Evolutionary conservation across 208 protist species (phyloP), one percentile per base, ranked within the genome.

Genomic region (Leishmania tarentolae): DNA sequence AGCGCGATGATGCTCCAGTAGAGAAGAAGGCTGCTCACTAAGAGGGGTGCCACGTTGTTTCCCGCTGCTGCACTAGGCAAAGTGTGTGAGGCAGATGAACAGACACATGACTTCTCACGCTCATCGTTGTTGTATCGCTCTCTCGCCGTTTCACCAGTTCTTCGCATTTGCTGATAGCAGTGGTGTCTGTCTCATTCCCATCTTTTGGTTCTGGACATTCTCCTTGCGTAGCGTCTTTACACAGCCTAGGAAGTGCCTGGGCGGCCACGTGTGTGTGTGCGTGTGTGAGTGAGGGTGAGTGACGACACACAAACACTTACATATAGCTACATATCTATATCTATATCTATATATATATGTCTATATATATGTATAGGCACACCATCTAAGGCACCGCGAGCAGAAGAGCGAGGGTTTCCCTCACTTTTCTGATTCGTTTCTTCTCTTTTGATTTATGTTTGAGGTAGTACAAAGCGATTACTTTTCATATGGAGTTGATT

Each of bases 11-110:
- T 28, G 87, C 82, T 5, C 85, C 87, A 17, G 87, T 84, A 47
- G 91, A 87, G 56, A 89, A 94, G 79, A 94, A 93, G 87, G 86
- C 89, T 40, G 84, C 86, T 50, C 91, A 96, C 76, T 96, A 92
- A 90, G 40, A 40, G n/a, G 28, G 19, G 42, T 42, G 47, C 24
- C 63, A 11, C 44, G n/a, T 28, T 42, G 47, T 63, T 52, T 7
- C 35, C 66, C 6, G 28, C 50, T 47, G 2, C 56, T 50, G 6
- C 57, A 83, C 19, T 42, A 79, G 56, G 59, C 35, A 59, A 28
- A 57, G 52, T 53, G 46, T 74, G n/a, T 56, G 42, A 65, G 57
- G n/a, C n/a, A n/a, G 69, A 53, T 52, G 70, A 63, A 1, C 35
- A 46, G 50, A 31, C 31, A 57, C 50, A 31, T 44, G 44, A 8